These are phyloP conservation scores for Lactifluus volemus DNA, from an alignment of 768 basidiomycete genomes.

Conservation along the genomic window DNA sequence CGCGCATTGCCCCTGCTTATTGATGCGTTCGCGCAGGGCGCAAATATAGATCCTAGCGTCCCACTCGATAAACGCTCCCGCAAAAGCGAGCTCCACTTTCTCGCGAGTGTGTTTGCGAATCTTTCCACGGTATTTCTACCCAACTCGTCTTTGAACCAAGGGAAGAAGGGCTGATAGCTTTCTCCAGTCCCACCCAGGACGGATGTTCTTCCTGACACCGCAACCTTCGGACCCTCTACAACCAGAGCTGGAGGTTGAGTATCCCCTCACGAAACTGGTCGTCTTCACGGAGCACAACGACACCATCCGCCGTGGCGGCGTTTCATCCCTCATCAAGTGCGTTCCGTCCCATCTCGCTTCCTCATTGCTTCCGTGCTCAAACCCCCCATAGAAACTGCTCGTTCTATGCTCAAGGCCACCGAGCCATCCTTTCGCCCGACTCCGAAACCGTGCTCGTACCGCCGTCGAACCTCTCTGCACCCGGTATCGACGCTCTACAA, in stretches of 20 bases:
- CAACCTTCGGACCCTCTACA: constrained; percentile 42
- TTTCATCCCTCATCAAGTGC: constrained; percentile 82
- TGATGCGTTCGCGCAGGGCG: constrained; percentile 80
- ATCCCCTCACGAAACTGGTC: constrained; percentile 74
- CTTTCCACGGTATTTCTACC: constrained; percentile 51
- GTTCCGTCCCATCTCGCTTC: not conserved
- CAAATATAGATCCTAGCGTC: constrained; percentile 40
- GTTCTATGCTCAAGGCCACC: constrained; percentile 61
- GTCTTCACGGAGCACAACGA: constrained; percentile 88
- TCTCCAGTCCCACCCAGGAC: constrained; percentile 62
- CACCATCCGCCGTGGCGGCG: constrained; percentile 78
- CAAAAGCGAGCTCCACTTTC: constrained; percentile 82
- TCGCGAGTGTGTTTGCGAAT: constrained; percentile 93
- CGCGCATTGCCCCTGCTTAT: constrained; percentile 73
- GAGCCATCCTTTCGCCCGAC: constrained; percentile 63
- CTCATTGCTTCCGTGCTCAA: constrained; percentile 12
- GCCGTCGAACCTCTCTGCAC: constrained; percentile 47
- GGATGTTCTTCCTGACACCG: constrained; percentile 74
- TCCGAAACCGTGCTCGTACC: constrained; percentile 44
- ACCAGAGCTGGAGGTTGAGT: constrained; percentile 45
- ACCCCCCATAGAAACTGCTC: constrained; percentile 58
- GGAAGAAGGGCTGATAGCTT: not conserved
- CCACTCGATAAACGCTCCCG: constrained; percentile 42
- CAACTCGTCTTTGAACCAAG: not conserved
- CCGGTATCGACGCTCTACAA: constrained; percentile 79